Conservation (phyloP, 2,329 filamentous ascomycete species). For the Talaromyces rugulosus region DNA sequence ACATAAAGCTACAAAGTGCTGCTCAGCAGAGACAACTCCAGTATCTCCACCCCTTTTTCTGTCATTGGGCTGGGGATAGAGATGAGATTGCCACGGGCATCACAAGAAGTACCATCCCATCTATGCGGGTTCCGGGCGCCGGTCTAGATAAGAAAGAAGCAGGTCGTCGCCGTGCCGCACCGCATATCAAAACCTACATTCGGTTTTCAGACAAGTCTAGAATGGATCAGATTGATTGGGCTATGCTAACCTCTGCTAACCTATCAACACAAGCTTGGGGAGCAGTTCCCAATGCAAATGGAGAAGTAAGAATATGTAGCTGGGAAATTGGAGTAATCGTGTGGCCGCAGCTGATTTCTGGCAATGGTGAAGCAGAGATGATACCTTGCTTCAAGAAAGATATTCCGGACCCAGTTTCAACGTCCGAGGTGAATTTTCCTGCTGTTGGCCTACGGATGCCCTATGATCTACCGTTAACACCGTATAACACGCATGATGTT, state of each 20-base stretch:
- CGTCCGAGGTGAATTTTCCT: neutral
- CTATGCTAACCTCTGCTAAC: constrained; percentile 85
- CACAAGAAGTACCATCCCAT: neutral
- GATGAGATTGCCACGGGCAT: neutral
- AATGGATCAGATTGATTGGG: constrained; percentile 67
- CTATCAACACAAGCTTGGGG: constrained; percentile 89
- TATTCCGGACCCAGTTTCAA: constrained; percentile 24
- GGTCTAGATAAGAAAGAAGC: constrained; percentile 47
- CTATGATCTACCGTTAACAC: constrained; percentile 71
- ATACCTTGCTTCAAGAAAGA: constrained; percentile 64
- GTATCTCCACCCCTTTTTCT: constrained; percentile 66
- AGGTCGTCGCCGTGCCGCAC: constrained; percentile 66
- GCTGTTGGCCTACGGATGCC: constrained; percentile 72
- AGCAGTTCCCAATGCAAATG: constrained; percentile 52
- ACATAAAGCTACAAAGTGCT: constrained; percentile 68
- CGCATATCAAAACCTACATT: constrained; percentile 87
- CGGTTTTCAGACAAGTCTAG: constrained; percentile 48
- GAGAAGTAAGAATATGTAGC: constrained; percentile 67
- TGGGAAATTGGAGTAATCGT: constrained; percentile 82
- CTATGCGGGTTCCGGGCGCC: neutral
- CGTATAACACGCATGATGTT: constrained; percentile 59
- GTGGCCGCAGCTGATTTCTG: constrained; percentile 61
- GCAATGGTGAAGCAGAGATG: constrained; percentile 49
- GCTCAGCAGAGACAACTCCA: constrained; percentile 69
- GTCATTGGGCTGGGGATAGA: constrained; percentile 69